phyloP scores from a whole-genome alignment of 1,284 basidiomycete genomes.

The Rhodotorula mucilaginosa region DNA sequence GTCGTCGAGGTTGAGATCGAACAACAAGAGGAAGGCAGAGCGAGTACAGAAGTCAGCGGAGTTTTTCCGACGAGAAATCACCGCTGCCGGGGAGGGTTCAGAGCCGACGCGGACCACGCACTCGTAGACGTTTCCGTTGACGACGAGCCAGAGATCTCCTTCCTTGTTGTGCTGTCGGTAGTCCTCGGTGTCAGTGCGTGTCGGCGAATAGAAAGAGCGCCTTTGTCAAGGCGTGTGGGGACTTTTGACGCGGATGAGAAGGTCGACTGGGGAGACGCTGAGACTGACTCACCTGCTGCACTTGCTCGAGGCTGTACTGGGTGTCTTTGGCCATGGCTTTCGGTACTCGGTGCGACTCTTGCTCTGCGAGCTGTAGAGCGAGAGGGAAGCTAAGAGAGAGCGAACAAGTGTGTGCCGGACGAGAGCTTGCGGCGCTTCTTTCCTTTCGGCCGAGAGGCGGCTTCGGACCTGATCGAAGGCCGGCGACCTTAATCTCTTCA shows the following conservation, averaged over 20 bases:
- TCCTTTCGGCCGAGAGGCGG: not conserved
- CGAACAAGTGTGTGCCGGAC: not conserved
- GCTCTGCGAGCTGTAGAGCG: not conserved
- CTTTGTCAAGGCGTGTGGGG: too few species aligned
- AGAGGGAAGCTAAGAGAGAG: not conserved
- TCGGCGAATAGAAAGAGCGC: not conserved
- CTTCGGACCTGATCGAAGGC: not conserved
- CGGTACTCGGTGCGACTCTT: not conserved
- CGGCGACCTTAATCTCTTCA: too few species aligned
- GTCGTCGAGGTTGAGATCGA: too few species aligned
- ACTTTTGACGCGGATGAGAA: too few species aligned
- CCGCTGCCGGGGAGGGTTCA: slow-evolving; percentile 56
- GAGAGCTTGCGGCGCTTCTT: not conserved
- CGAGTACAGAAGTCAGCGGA: too few species aligned
- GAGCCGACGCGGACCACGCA: not conserved
- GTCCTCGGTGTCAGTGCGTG: not conserved
- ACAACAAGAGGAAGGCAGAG: too few species aligned
- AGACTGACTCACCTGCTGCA: slow-evolving; percentile 47
- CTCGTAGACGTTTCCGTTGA: slow-evolving; percentile 70
- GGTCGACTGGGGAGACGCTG: not conserved
- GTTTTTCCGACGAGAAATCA: too few species aligned
- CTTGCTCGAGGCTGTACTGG: slow-evolving; percentile 49
- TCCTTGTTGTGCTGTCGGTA: slow-evolving; percentile 66
- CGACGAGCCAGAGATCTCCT: slow-evolving; percentile 74
- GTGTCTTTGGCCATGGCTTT: slow-evolving; percentile 37